Conservation (phyloP, 768 basidiomycete genomes). For the Mycena pura region DNA sequence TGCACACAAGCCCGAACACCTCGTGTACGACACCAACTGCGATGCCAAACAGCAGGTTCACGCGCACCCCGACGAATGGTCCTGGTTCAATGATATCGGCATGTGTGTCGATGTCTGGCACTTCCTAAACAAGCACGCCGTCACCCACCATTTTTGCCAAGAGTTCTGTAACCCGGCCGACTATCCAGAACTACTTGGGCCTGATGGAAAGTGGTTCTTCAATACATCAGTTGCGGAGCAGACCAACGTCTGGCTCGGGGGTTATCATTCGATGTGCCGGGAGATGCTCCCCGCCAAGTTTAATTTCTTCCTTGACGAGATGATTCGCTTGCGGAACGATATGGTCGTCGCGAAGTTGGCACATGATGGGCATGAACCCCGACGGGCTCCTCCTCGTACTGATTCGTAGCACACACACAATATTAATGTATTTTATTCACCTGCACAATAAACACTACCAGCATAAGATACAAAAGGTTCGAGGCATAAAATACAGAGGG, state of each 20-base stretch:
- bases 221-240: no score
- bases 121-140: conserved; percentile 16
- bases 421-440: no score
- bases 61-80: background rate
- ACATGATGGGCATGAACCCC: conserved; percentile 22
- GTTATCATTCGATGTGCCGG: conserved; percentile 38
- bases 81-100: conserved; percentile 12
- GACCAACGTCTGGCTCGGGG: no score
- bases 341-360: conserved; percentile 23
- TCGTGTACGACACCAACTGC: conserved; percentile 21
- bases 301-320: no score
- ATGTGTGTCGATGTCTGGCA: conserved; percentile 25
- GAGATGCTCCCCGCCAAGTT: conserved; percentile 39
- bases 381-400: no score
- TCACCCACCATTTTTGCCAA: conserved; percentile 11
- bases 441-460: no score
- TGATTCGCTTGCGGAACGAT: conserved; percentile 40
- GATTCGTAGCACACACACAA: no score
- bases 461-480: no score
- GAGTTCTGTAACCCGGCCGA: conserved; percentile 10
- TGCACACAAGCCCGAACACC: conserved; percentile 32
- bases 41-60: conserved; percentile 18
- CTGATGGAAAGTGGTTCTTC: conserved; percentile 30
- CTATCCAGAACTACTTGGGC: conserved; percentile 12
- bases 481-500: no score